These are phyloP conservation scores for Blepharisma stoltei DNA, from an alignment of 73 alveolate genomes.

Conservation along the genomic window DNA sequence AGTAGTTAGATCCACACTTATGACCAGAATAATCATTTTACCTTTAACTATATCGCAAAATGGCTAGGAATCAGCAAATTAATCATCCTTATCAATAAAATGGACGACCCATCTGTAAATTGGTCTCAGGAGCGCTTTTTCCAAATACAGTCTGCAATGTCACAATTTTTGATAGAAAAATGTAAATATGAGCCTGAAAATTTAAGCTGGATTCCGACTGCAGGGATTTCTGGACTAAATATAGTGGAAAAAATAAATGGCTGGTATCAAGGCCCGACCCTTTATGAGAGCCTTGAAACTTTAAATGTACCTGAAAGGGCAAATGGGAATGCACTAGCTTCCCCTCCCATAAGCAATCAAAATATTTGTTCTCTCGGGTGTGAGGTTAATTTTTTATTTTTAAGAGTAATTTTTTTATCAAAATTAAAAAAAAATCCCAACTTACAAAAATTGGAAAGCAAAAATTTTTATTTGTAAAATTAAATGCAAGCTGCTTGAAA, in stretches of 20 bases:
- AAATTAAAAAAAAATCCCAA: too few species aligned
- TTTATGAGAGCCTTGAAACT: slow-evolving; percentile 86
- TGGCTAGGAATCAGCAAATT: slow-evolving; percentile 91
- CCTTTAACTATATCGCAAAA: too few species aligned
- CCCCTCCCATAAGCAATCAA: too few species aligned
- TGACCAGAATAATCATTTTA: too few species aligned
- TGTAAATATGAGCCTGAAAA: slow-evolving; percentile 85
- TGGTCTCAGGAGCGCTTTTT: slow-evolving; percentile 96
- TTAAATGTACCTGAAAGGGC: slow-evolving; percentile 81
- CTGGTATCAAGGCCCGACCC: slow-evolving; percentile 95
- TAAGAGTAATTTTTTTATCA: too few species aligned
- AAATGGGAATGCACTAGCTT: too few species aligned
- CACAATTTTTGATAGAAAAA: slow-evolving; percentile 66
- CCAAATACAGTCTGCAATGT: slow-evolving; percentile 63
- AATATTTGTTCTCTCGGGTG: too few species aligned
- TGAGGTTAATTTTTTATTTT: too few species aligned
- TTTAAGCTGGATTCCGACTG: slow-evolving; percentile 88
- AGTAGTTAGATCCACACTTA: too few species aligned
- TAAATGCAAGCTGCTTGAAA: too few species aligned
- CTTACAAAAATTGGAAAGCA: too few species aligned
- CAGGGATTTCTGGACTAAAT: slow-evolving; percentile 96
- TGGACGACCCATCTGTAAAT: slow-evolving; percentile 97
- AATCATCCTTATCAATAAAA: slow-evolving; percentile 94
- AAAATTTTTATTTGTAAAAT: too few species aligned
- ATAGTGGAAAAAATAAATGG: slow-evolving; percentile 64